Evolutionary conservation across 2,329 filamentous ascomycete species (phyloP), one percentile per base, ranked within the genome.

Genomic region (Penicillium concentricum): DNA sequence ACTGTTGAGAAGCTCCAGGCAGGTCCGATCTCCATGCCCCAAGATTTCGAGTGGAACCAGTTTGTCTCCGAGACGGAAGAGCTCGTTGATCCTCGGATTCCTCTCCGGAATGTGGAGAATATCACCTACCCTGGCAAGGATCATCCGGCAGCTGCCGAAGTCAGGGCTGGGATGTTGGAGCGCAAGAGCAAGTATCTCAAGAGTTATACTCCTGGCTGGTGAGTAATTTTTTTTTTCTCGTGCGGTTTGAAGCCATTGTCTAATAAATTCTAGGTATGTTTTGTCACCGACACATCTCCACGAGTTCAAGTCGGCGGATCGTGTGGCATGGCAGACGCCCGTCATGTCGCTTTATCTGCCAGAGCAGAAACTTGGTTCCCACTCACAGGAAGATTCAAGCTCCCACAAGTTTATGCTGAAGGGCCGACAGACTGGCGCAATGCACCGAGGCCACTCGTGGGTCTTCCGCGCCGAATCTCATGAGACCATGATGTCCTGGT

Each of bases 361-460:
- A 7, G 94, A 97, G 66, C 94, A 97, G 76, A 97, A 96, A 73
- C 83, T 99, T 56, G 94, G 94, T 37, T 95, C 92, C 35, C 92
- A 95, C 72, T 97, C 93, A 10, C 84, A 86, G 58, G 85, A 87
- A 57, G 87, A 86, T 47, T 92, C 91, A 13, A 90, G 89, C 13
- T 97, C 92, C 39, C 93, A 96, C 79, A 99, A 99, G 74, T 99
- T 99, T 74, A 91, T 97, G 74, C 87, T 99, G 69, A 99, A 97
- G 76, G 94, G 94, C 43, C 89, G 92, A 58, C 93, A 97, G 76
- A 94, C 92, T 5, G 93, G 94, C 51, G 81, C 89, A 4, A 91
- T 97, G 86, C 94, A 97, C 74, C 90, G 92, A 61, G 85, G 85
- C 34, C 85, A 87, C 69, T 84, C 84, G 38, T 88, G 85, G 85